Evolutionary conservation across 805 yeast species (phyloP).

Genomic region (Kodamaea restingae): DNA sequence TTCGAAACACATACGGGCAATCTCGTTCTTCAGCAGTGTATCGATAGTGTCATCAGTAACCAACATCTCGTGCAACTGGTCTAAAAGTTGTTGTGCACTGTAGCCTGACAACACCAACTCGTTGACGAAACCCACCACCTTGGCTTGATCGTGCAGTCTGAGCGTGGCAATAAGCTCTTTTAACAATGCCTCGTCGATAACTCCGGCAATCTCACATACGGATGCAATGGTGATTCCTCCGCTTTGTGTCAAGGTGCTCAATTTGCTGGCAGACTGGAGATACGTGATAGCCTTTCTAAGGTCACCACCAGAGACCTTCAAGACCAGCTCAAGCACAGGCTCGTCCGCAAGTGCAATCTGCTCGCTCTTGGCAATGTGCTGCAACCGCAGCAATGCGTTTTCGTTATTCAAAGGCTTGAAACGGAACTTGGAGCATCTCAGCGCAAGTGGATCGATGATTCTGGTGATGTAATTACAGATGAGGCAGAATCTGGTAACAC

Average conservation of each 20-base stretch:
- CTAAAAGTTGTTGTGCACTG: slow-evolving; percentile 69
- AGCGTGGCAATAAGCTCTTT: slow-evolving; percentile 36
- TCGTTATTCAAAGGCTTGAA: slow-evolving; percentile 72
- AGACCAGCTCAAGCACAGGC: slow-evolving; percentile 56
- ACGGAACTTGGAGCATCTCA: slow-evolving; percentile 93
- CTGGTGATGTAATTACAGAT: slow-evolving; percentile 96
- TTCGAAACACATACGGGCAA: slow-evolving; percentile 64
- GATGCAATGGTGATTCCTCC: slow-evolving; percentile 39
- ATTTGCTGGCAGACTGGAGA: slow-evolving; percentile 76
- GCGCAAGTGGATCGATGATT: slow-evolving; percentile 93
- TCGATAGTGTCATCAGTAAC: slow-evolving; percentile 50
- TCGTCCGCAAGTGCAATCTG: slow-evolving; percentile 19
- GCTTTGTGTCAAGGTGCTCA: slow-evolving; percentile 27
- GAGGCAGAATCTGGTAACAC: slow-evolving; percentile 84
- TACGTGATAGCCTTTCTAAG: slow-evolving; percentile 88
- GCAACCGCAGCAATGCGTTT: slow-evolving; percentile 66
- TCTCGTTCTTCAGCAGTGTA: slow-evolving; percentile 55
- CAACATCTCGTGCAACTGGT: slow-evolving; percentile 67
- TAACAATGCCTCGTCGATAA: slow-evolving; percentile 53
- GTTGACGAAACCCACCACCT: slow-evolving; percentile 43
- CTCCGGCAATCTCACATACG: slow-evolving; percentile 73
- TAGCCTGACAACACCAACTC: slow-evolving; percentile 64
- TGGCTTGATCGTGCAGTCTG: slow-evolving; percentile 19
- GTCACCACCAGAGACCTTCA: slow-evolving; percentile 82
- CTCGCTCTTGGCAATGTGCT: slow-evolving; percentile 50